These are phyloP conservation scores for Naumovozyma baii DNA, from an alignment of 805 yeast genomes.

Conservation along the genomic window DNA sequence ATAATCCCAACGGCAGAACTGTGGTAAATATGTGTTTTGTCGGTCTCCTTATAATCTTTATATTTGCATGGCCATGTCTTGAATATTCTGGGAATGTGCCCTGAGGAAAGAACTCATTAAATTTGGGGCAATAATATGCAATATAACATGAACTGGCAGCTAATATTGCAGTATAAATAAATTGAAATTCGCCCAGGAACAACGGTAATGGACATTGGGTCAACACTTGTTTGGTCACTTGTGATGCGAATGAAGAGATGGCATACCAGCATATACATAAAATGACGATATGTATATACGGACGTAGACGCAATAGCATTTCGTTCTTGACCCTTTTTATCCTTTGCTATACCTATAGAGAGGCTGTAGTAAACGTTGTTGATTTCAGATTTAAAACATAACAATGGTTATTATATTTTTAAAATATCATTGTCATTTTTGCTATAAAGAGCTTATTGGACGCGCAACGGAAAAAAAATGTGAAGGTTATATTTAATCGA, in stretches of 20 bases:
- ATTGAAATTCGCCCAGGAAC: slow-evolving; percentile 57
- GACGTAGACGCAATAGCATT: slow-evolving; percentile 5
- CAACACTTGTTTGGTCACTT: slow-evolving; percentile 48
- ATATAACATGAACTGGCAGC: slow-evolving; percentile 33
- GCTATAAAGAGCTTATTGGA: no score
- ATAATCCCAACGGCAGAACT: slow-evolving; percentile 53
- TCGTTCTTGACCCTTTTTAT: no score
- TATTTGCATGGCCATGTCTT: slow-evolving; percentile 15
- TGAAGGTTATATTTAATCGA: no score
- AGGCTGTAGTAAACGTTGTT: no score
- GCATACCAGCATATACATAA: slow-evolving; percentile 52
- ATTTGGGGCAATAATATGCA: slow-evolving; percentile 26
- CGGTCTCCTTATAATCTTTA: slow-evolving; percentile 22
- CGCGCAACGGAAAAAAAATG: no score
- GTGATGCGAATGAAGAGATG: slow-evolving; percentile 55
- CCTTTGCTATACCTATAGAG: no score
- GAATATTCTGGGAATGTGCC: slow-evolving; percentile 43
- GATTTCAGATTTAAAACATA: no score
- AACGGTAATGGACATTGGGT: slow-evolving; percentile 50
- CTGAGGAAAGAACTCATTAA: slow-evolving; percentile 37
- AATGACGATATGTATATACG: slow-evolving; percentile 26
- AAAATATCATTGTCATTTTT: no score
- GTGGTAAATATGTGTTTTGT: slow-evolving; percentile 36
- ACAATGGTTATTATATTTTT: no score
- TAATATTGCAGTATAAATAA: slow-evolving; percentile 39